These are phyloP conservation scores for Iberis pinnata DNA, from an alignment of 345 rosid species.

Conservation along the genomic window DNA sequence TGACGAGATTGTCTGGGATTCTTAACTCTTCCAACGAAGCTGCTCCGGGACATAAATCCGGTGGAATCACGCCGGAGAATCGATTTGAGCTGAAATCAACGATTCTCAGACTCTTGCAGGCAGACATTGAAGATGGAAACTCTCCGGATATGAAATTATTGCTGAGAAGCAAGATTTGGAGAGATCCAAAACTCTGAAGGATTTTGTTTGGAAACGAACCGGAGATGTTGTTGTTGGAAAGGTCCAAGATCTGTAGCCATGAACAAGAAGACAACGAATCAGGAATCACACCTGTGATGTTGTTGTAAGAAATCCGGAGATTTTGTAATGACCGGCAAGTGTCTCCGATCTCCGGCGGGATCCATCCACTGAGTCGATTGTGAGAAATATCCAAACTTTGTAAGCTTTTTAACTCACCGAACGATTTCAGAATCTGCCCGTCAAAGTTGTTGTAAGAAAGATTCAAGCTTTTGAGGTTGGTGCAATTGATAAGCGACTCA, in stretches of 20 bases:
- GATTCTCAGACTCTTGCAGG: constrained; percentile 55
- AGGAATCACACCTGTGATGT: constrained; percentile 74
- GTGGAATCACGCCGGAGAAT: constrained; percentile 66
- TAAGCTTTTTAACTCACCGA: constrained; percentile 47
- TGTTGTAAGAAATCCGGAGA: constrained; percentile 59
- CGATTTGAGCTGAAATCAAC: constrained; percentile 74
- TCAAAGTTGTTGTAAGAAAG: constrained; percentile 53
- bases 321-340: constrained; percentile 56
- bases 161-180: constrained; percentile 61
- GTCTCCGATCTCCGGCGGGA: constrained; percentile 68
- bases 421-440: constrained; percentile 58
- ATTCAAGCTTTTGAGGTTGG: constrained; percentile 57
- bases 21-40: constrained; percentile 67
- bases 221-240: constrained; percentile 79
- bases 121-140: constrained; percentile 62
- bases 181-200: constrained; percentile 47
- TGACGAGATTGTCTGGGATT: constrained; percentile 68
- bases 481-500: constrained; percentile 59
- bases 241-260: constrained; percentile 58
- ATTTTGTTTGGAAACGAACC: constrained; percentile 64
- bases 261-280: constrained; percentile 58
- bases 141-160: constrained; percentile 62
- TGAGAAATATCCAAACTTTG: constrained; percentile 73
- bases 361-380: constrained; percentile 73
- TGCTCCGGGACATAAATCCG: constrained; percentile 79